phyloP scores from a whole-genome alignment of 495 filamentous ascomycete genomes.

The Penicillium diatomitis region DNA sequence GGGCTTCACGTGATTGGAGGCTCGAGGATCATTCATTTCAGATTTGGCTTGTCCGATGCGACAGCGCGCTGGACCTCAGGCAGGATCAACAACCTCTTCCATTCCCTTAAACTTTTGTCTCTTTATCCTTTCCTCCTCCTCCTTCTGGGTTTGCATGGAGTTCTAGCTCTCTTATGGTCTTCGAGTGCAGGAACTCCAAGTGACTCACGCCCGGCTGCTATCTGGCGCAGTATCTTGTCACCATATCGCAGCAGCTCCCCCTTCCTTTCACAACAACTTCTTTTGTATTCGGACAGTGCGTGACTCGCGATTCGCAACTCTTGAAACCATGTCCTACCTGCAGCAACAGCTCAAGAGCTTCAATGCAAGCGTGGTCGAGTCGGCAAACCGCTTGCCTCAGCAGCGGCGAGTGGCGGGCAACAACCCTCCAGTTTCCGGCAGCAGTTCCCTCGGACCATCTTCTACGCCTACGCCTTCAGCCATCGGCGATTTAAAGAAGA shows the following conservation, averaged over 20 bases:
- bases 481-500: slow-evolving; percentile 43
- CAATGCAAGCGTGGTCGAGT: slow-evolving; percentile 38
- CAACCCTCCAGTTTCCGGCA: slow-evolving; percentile 23
- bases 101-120: too few species aligned
- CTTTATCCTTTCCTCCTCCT: too few species aligned
- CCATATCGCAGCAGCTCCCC: background rate
- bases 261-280: too few species aligned
- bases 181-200: too few species aligned
- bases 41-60: slow-evolving; percentile 1
- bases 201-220: too few species aligned
- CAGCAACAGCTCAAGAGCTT: slow-evolving; percentile 41
- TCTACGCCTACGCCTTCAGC: slow-evolving; percentile 32
- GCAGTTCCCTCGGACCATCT: slow-evolving; percentile 33
- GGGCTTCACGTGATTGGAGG: slow-evolving; percentile 7
- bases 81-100: too few species aligned
- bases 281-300: too few species aligned
- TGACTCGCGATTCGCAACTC: too few species aligned
- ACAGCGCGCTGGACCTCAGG: background rate
- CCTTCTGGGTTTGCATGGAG: too few species aligned
- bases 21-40: background rate
- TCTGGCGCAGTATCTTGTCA: background rate
- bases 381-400: slow-evolving; percentile 33
- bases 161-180: too few species aligned
- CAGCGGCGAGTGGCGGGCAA: slow-evolving; percentile 29
- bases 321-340: slow-evolving; percentile 35